Evolutionary conservation across 192 early-diverging fungal species (phyloP).

Genomic region (Globomyces pollinis-pini): DNA sequence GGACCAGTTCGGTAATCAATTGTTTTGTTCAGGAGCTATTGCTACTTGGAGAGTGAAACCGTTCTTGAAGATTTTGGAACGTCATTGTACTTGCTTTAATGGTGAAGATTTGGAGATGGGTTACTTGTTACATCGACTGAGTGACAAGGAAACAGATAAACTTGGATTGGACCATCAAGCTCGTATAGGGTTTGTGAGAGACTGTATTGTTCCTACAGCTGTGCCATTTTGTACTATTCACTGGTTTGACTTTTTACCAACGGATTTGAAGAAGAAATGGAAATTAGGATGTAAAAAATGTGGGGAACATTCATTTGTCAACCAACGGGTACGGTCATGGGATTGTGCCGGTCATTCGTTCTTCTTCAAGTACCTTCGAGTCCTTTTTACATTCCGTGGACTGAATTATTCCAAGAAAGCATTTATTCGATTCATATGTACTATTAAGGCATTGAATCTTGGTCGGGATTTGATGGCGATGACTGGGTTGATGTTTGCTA

Average conservation of each 20-base stretch:
- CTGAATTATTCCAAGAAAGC: neutral
- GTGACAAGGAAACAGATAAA: neutral
- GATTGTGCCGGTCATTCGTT: neutral
- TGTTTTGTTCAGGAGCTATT: constrained; percentile 12
- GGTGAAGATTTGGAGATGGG: constrained; percentile 24
- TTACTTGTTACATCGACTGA: constrained; percentile 12
- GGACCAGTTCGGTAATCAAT: neutral
- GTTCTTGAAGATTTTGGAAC: constrained; percentile 12
- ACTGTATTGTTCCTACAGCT: constrained; percentile 8
- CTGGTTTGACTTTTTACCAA: constrained; percentile 15
- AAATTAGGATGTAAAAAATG: constrained; percentile 8
- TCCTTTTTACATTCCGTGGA: neutral
- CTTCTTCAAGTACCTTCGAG: neutral
- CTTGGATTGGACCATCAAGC: neutral
- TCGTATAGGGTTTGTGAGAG: neutral
- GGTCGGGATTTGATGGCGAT: neutral
- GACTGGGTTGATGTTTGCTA: neutral
- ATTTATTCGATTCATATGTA: neutral
- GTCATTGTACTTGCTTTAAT: constrained; percentile 18
- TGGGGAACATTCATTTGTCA: constrained; percentile 20
- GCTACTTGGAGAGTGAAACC: constrained; percentile 15
- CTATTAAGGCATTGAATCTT: neutral
- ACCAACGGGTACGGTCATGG: constrained; percentile 8
- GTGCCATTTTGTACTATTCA: constrained; percentile 13
- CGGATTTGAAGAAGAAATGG: neutral